Evolutionary conservation across 768 basidiomycete genomes (phyloP), one percentile per base, ranked within the genome.

Genomic region (Trametes punicea): DNA sequence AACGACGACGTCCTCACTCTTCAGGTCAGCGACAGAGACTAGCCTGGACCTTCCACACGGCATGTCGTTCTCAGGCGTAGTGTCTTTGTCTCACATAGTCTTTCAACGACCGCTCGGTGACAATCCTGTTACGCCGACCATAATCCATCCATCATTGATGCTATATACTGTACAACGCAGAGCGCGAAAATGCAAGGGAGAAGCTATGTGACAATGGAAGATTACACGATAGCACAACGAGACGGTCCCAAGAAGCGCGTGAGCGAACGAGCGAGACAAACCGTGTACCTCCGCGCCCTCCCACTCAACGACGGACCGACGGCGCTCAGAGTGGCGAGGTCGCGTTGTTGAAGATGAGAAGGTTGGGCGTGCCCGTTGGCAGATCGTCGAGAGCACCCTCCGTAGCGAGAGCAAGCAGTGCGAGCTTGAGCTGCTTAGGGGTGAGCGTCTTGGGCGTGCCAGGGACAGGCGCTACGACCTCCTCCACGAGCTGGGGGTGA

Each of bases 301-400:
- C 31, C 33, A 18, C 29, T 13, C 31, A 23, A 38, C 36, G 31
- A 42, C 44, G 29, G 11, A 42, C 38, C n/a, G 30, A 25, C 49
- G 25, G 38, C 49, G 21, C 58, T 57, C 51, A 64, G 13, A 60
- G 57, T 8, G n/a, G 38, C 23, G 34, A 10, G 2, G 63, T 64
- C 36, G 81, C 85, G 62, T 92, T 92, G 77, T 93, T 93, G 75
- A 81, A 93, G 61, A 90, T 79, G 66, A 94, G 76, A 69, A 83
- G 60, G 75, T 94, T 93, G 38, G 79, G 73, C 3, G 89, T 87
- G 45, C 79, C 70, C 1, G 60, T 51, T 2, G 82, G 82, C 8
- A 74, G 59, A 20, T 80, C 76, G 0, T 53, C 25, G 10, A 97
- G 74, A 16, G 78, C 39, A 47, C 71, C 80, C 44, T 67, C 64